Conservation (phyloP, 192 early-diverging fungal species). For the Rhizophagus sp. region DNA sequence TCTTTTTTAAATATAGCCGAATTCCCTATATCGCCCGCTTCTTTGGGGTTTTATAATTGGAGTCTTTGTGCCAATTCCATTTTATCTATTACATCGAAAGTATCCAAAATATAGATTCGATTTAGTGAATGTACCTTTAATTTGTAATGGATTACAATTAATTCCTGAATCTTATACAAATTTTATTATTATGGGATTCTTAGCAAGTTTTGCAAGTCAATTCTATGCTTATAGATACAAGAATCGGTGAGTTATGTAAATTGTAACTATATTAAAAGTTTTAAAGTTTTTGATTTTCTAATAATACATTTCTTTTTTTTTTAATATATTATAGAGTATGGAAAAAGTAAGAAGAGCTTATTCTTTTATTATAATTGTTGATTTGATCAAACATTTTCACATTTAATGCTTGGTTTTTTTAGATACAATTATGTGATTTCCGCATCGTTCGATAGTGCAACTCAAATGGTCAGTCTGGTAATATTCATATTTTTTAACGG, state of each 20-base stretch:
- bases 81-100: constrained; percentile 43
- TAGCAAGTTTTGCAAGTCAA: constrained; percentile 7
- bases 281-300: background rate
- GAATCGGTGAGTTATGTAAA: background rate
- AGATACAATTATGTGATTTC: constrained; percentile 69
- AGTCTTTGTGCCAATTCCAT: constrained; percentile 32
- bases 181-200: constrained; percentile 7
- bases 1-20: constrained; percentile 1
- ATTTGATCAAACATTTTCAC: background rate
- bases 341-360: background rate
- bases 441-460: constrained; percentile 64
- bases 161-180: constrained; percentile 8
- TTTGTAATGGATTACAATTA: background rate
- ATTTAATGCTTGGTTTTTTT: background rate
- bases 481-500: constrained; percentile 57
- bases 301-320: background rate
- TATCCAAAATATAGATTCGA: constrained; percentile 46
- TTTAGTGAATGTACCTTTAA: constrained; percentile 20
- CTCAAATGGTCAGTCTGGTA: constrained; percentile 43
- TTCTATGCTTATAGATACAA: constrained; percentile 12
- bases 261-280: background rate
- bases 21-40: constrained; percentile 38
- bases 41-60: constrained; percentile 49
- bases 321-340: background rate
- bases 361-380: background rate